Percentiles rank a stretch among this genome's conserved stretches.
Evolutionary conservation across 441 rosid species (phyloP).

Genomic region (Aleurites moluccanus): DNA sequence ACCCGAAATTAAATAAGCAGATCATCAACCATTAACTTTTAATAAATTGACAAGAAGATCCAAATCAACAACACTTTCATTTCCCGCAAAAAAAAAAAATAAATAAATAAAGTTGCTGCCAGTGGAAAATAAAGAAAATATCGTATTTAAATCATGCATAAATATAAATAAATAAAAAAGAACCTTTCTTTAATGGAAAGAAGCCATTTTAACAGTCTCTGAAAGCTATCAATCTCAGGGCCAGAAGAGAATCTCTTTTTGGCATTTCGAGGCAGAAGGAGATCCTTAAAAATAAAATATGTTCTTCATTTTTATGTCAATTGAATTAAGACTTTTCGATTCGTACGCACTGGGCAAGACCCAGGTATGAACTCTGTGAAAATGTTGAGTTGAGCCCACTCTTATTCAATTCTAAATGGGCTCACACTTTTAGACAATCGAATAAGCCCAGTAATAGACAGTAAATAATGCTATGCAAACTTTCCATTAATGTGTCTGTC

Average conservation of each 20-base stretch:
- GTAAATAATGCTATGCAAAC: not conserved
- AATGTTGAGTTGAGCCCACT: no score
- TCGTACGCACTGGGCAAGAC: not conserved
- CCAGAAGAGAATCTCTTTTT: not conserved
- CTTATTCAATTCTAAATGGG: not conserved
- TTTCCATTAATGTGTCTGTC: not conserved
- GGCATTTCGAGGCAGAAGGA: constrained; percentile 3
- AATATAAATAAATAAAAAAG: not conserved
- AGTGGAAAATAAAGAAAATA: not conserved
- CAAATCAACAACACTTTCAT: not conserved
- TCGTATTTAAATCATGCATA: not conserved
- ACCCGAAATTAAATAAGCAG: not conserved
- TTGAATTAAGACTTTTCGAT: not conserved
- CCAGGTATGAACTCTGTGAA: no score
- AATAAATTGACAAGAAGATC: not conserved
- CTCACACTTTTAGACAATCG: not conserved
- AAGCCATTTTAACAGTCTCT: not conserved
- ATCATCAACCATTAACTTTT: not conserved
- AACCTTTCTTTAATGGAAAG: constrained; percentile 6
- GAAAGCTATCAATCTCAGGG: not conserved
- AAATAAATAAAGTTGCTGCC: not conserved
- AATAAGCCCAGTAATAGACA: not conserved
- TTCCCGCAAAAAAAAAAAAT: no score
- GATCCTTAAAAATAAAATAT: no score
- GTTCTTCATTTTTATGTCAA: no score